phyloP scores from a whole-genome alignment of 768 basidiomycete species.

The Xerocomus brunneocitrinus region DNA sequence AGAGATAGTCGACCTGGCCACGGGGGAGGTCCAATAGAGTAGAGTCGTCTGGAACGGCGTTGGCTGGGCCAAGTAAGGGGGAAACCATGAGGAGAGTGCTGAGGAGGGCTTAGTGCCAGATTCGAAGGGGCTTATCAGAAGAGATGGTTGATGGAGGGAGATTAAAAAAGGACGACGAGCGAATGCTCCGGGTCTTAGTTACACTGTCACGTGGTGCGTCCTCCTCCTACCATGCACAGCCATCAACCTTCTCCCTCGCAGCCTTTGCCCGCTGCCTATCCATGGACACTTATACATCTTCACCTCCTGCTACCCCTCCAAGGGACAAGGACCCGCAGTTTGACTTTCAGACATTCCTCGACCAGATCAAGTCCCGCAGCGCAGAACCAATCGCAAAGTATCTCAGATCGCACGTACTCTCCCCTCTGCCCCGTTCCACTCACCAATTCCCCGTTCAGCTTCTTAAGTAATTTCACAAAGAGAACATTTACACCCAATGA shows the following conservation, averaged over 20 bases:
- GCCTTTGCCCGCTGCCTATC: no score
- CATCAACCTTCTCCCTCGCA: slow-evolving; percentile 43
- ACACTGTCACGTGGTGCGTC: slow-evolving; percentile 25
- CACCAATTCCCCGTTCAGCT: slow-evolving; percentile 44
- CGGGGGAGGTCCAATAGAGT: slow-evolving; percentile 79
- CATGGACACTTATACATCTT: no score
- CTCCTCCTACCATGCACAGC: slow-evolving; percentile 29
- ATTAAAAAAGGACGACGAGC: slow-evolving; percentile 13
- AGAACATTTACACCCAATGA: slow-evolving; percentile 88
- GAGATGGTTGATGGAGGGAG: slow-evolving; percentile 4
- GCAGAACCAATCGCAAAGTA: slow-evolving; percentile 95
- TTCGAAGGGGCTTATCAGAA: not conserved
- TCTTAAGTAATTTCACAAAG: slow-evolving; percentile 90
- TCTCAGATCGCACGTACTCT: slow-evolving; percentile 76
- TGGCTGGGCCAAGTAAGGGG: slow-evolving; percentile 63
- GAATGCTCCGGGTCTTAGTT: not conserved
- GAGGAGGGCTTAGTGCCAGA: not conserved
- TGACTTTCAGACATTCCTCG: slow-evolving; percentile 92
- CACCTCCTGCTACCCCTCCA: no score
- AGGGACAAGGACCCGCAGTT: slow-evolving; percentile 50
- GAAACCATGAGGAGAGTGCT: slow-evolving; percentile 47
- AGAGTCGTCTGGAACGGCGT: slow-evolving; percentile 66
- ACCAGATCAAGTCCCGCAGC: slow-evolving; percentile 84
- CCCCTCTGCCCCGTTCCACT: not conserved
- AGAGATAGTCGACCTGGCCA: slow-evolving; percentile 97